Evolutionary conservation across 169 alveolate species (phyloP), one percentile per base, ranked within the genome.

Genomic region (Blepharisma undulans): DNA sequence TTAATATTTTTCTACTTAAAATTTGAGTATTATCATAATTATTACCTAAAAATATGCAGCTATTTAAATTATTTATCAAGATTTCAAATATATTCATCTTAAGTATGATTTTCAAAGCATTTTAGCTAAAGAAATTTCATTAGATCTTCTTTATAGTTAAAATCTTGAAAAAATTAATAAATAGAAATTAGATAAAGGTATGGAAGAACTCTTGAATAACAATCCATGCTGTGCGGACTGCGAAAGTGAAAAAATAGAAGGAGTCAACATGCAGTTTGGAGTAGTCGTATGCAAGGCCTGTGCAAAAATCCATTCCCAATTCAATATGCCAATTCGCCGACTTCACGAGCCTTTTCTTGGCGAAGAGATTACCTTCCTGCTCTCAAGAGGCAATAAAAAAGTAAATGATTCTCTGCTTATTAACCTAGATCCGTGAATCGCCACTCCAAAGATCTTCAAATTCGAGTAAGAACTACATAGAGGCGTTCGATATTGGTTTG

Each of bases 211-310:
- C 0, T 14, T 82, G 77, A 21, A 82, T 32, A 22, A 71, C 30
- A 86, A 86, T 71, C 10, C 1, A 21, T 2, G 29, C 72, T 86
- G 91, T 72, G 91, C 91, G 14, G 91, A 86, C 85, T 86, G 91
- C 22, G 60, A 4, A 0, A 32, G 32, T n/a, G 72, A 60, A 66
- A 71, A 36, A 27, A 32, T 72, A 8, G 48, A 21, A 25, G 66
- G 32, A 19, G 32, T 72, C 71, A 86, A 72, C 27, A 71, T 72
- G 66, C 61, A 86, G 10, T 27, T 66, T n/a, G 91, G 91, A 66
- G 72, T 86, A 3, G 7, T 29, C 71, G 25, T 86, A 16, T 86
- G 91, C 72, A 25, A 60, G 8, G 84, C 61, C 29, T 86, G 91
- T 86, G 82, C 91, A 19, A 22, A 8, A 32, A 48, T 8, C 18